A percentile compares a stretch with the other conserved stretches of the same genome.
phyloP scores from a whole-genome alignment of 441 rosid genomes.

The Raphanus hybrid region DNA sequence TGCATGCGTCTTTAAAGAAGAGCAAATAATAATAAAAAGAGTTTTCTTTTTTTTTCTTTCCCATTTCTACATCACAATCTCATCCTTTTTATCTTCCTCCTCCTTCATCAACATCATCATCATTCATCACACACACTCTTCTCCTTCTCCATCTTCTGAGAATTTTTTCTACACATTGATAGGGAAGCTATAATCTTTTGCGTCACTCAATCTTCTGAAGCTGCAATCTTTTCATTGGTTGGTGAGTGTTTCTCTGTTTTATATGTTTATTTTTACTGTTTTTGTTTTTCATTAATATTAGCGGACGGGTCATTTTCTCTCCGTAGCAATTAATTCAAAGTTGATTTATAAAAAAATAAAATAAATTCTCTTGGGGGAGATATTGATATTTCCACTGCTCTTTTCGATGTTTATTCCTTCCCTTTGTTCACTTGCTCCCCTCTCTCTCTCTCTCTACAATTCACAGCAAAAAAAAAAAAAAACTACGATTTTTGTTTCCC shows the following conservation, averaged over 20 bases:
- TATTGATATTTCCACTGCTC: conserved; percentile 79
- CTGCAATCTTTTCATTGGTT: conserved; percentile 32
- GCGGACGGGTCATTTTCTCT: conserved; percentile 37
- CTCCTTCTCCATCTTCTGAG: background rate
- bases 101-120: conserved; percentile 10
- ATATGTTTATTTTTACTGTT: conserved; percentile 3
- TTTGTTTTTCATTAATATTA: conserved; percentile 6
- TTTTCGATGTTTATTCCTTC: conserved; percentile 95
- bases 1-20: conserved; percentile 94
- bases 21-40: background rate
- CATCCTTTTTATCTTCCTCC: conserved; percentile 47
- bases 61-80: conserved; percentile 52
- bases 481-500: conserved; percentile 32
- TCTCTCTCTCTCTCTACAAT: conserved; percentile 49
- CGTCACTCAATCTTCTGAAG: conserved; percentile 34
- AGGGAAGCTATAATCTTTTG: conserved; percentile 22
- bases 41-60: background rate
- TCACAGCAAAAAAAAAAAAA: conserved; percentile 11
- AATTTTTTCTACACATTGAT: conserved; percentile 19
- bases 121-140: too few relatives aligned
- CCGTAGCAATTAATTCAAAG: conserved; percentile 37
- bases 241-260: conserved; percentile 35
- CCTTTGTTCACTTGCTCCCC: conserved; percentile 60
- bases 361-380: conserved; percentile 43
- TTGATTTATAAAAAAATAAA: background rate